A percentile compares a stretch with the other conserved stretches of the same genome.
These are phyloP conservation scores for Hyphopichia burtonii DNA, from an alignment of 1,139 yeast species.

Conservation along the genomic window DNA sequence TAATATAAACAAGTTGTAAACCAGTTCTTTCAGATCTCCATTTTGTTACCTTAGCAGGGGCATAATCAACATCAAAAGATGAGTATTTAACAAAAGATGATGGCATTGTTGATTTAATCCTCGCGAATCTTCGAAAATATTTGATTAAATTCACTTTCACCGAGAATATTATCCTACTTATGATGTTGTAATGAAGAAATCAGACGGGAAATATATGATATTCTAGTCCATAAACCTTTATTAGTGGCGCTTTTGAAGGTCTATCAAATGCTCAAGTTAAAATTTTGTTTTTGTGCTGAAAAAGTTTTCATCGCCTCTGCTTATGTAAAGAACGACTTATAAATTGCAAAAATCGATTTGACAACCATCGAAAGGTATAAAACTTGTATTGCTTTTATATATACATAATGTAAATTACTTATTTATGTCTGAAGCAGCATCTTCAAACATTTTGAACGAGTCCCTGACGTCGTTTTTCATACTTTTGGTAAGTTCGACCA, in stretches of 20 bases:
- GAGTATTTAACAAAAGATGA: constrained; percentile 42
- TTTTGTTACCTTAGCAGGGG: constrained; percentile 62
- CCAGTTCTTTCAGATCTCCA: constrained; percentile 82
- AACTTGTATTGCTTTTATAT: background rate
- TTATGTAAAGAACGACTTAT: background rate
- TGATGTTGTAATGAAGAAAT: no score
- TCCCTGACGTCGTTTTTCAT: constrained; percentile 62
- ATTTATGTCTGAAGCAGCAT: constrained; percentile 24
- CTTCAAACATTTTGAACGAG: constrained; percentile 51
- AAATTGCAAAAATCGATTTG: background rate
- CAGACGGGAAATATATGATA: no score
- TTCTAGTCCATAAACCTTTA: background rate
- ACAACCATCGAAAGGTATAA: background rate
- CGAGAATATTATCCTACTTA: background rate
- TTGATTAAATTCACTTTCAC: background rate
- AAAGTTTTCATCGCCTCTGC: background rate
- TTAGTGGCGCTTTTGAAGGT: background rate
- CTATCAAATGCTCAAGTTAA: no score
- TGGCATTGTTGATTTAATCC: constrained; percentile 7
- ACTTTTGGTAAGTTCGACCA: constrained; percentile 60
- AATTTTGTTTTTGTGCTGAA: background rate
- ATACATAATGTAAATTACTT: background rate
- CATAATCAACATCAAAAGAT: constrained; percentile 58
- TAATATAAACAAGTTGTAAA: constrained; percentile 70
- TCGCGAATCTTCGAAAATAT: background rate